Conservation (phyloP, 2,329 filamentous ascomycete species). For the Myriosclerotinia curreyana region DNA sequence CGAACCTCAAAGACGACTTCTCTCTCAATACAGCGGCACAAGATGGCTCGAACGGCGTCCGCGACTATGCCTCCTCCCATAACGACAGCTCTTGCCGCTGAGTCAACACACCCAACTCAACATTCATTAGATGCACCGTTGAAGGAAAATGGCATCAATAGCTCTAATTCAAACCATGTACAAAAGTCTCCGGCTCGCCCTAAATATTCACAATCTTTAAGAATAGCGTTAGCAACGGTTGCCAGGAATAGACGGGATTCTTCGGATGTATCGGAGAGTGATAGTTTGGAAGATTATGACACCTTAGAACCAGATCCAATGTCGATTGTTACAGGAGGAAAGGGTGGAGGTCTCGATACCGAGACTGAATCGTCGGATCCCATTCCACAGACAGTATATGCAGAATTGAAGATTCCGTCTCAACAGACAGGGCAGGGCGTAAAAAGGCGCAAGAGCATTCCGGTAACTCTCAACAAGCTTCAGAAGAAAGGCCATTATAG, state of each 20-base stretch:
- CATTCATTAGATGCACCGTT: conserved; percentile 29
- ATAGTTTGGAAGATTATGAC: conserved; percentile 39
- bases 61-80: conserved; percentile 7
- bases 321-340: conserved; percentile 36
- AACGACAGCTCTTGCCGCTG: neutral
- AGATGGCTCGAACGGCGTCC: conserved; percentile 24
- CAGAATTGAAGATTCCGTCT: conserved; percentile 25
- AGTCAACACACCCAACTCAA: conserved; percentile 1
- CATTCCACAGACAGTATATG: conserved; percentile 27
- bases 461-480: conserved; percentile 36
- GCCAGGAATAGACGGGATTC: conserved; percentile 20
- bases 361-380: conserved; percentile 23
- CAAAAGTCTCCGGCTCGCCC: conserved; percentile 20
- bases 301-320: conserved; percentile 33
- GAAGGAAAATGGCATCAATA: conserved; percentile 30
- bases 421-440: conserved; percentile 23
- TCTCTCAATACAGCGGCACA: conserved; percentile 1
- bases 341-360: conserved; percentile 39
- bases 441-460: conserved; percentile 33
- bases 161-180: conserved; percentile 24
- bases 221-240: conserved; percentile 31
- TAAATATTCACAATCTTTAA: conserved; percentile 31
- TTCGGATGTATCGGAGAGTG: conserved; percentile 29
- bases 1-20: neutral
- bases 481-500: conserved; percentile 32